phyloP scores from a whole-genome alignment of 2,329 filamentous ascomycete species.

The Bipolaris cookei region DNA sequence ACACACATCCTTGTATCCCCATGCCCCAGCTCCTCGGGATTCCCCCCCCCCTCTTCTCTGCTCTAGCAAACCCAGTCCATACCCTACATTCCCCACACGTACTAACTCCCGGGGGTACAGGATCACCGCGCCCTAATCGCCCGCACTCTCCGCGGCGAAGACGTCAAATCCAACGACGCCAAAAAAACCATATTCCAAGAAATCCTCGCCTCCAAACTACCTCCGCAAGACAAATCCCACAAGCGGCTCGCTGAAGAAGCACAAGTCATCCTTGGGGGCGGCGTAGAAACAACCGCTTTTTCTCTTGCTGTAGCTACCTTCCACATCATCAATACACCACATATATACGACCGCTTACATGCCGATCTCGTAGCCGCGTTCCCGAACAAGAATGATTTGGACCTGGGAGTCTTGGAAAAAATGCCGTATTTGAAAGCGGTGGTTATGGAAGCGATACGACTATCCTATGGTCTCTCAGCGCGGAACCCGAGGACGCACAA shows the following conservation, averaged over 20 bases:
- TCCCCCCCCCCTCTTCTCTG: too few relatives aligned
- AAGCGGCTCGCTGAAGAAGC: constrained; percentile 49
- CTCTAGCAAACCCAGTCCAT: too few relatives aligned
- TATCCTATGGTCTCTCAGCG: constrained; percentile 51
- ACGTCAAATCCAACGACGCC: constrained; percentile 42
- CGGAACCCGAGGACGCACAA: constrained; percentile 46
- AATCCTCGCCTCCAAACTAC: constrained; percentile 39
- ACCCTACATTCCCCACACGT: neutral
- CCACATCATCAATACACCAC: constrained; percentile 43
- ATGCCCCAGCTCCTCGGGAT: too few relatives aligned
- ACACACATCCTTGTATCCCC: neutral
- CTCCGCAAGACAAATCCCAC: constrained; percentile 47
- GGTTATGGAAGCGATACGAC: constrained; percentile 41
- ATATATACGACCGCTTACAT: constrained; percentile 41
- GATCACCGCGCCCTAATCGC: constrained; percentile 26
- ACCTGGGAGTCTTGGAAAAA: constrained; percentile 27
- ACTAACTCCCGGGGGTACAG: neutral
- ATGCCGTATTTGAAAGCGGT: constrained; percentile 19
- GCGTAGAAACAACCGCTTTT: constrained; percentile 50
- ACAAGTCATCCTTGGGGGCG: constrained; percentile 48
- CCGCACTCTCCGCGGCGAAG: constrained; percentile 37
- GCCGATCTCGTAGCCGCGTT: constrained; percentile 39
- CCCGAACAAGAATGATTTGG: constrained; percentile 32
- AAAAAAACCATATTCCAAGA: constrained; percentile 46
- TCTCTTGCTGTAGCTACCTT: constrained; percentile 38